Evolutionary conservation across 768 basidiomycete species (phyloP).

Genomic region (Cyathus striatus): DNA sequence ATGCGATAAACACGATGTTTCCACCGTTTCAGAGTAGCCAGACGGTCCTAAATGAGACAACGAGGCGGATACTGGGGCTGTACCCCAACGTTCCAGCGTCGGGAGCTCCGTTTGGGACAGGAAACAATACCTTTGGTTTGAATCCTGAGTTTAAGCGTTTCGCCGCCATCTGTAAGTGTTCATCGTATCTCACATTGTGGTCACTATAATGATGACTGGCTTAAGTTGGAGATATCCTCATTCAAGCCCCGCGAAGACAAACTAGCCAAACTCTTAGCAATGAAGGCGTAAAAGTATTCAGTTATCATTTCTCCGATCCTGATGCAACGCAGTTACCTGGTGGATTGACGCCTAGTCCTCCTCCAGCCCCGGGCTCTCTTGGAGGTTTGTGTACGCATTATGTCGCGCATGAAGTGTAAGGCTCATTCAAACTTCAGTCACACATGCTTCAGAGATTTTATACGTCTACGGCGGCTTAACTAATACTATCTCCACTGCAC

Average conservation of each 20-base stretch:
- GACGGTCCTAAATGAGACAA: too few relatives aligned
- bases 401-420: background rate
- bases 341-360: background rate
- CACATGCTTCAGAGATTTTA: conserved; percentile 8
- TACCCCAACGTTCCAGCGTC: conserved; percentile 37
- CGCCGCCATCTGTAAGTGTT: conserved; percentile 14
- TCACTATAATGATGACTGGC: too few relatives aligned
- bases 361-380: background rate
- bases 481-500: conserved; percentile 6
- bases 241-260: conserved; percentile 9
- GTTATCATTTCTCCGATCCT: conserved; percentile 12
- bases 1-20: conserved; percentile 19
- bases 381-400: background rate
- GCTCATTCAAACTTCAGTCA: conserved; percentile 5
- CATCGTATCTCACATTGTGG: too few relatives aligned
- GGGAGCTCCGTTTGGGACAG: conserved; percentile 43
- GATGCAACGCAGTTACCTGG: conserved; percentile 4
- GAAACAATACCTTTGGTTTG: conserved; percentile 38
- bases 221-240: conserved; percentile 17
- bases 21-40: too few relatives aligned
- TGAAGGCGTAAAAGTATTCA: conserved; percentile 5
- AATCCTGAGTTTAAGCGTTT: conserved; percentile 23
- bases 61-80: conserved; percentile 24
- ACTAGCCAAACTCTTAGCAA: conserved; percentile 3
- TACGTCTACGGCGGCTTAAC: conserved; percentile 7